Evolutionary conservation across 179 eudicot species (phyloP), one percentile per base, ranked within the genome.

Genomic region (Camellia oleifera): DNA sequence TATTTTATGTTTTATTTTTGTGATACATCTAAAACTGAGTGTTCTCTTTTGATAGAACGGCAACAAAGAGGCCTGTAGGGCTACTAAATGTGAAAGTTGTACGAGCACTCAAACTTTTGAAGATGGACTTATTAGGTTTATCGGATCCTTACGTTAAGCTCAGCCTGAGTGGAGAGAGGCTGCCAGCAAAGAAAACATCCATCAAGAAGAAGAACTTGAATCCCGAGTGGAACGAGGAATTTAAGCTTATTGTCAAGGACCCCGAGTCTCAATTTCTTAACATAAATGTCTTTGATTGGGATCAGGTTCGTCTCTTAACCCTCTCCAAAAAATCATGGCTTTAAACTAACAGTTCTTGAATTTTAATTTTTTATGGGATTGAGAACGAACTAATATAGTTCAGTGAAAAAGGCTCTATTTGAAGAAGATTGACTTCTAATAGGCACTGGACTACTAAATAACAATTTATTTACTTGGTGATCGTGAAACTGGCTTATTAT

Each of bases 61-160:
- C 90, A 40, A 62, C 82, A 60, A 86, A 87, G 89, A 94, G 90
- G 84, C 97, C 98, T 17, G 99, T 95, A 46, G 99, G 99, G 68
- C 85, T 95, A 80, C 77, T 95, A 78, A 91, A 94, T 76, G 98
- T 95, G 77, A 95, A 85, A 82, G 96, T 95, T 75, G 82, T 94
- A 50, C 86, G 89, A 17, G 99, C 97, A 53, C 75, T 66, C 18
- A 92, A 88, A 77, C 97, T 95, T 78, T 83, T 94, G 88, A 95
- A 95, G 86, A 92, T 86, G 97, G 99, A 95, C 85, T 52, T 95
- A 18, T 79, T 95, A 57, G 98, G 99, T 67, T 67, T 87, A 68
- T 96, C 99, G 1, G 99, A 95, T 91, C 99, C 99, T 26, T 96
- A 94, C 74, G 99, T 92, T 76, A 96, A 94, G 84, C 88, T 96